Percentiles rank a stretch among this genome's conserved stretches.
Conservation (phyloP, 2,329 filamentous ascomycete genomes). For the Dryadomyces quercivorus region DNA sequence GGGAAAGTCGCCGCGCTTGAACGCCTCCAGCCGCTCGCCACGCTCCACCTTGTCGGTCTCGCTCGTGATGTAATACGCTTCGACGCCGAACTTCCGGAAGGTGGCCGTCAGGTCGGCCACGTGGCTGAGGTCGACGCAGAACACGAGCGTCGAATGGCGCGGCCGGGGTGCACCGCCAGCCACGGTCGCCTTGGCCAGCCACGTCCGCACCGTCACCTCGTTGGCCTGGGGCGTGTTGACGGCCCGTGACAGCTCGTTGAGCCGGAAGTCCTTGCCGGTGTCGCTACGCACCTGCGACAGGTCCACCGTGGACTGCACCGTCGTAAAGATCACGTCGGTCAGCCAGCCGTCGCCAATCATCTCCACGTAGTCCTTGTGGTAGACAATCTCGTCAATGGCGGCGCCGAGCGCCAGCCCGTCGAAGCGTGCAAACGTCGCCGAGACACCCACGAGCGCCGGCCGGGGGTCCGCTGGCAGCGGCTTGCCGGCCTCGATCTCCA, state of each 20-base stretch:
- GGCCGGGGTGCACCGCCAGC: conserved; percentile 15
- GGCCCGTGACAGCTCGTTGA: conserved; percentile 61
- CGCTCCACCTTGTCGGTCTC: conserved; percentile 61
- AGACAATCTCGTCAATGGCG: conserved; percentile 90
- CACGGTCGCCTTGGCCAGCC: conserved; percentile 59
- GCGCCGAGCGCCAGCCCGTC: conserved; percentile 73
- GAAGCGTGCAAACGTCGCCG: conserved; percentile 65
- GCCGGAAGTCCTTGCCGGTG: conserved; percentile 65
- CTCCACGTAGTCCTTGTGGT: conserved; percentile 64
- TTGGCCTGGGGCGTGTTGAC: conserved; percentile 79
- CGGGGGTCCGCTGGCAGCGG: conserved; percentile 20
- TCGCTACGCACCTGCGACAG: conserved; percentile 56
- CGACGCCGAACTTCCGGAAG: conserved; percentile 67
- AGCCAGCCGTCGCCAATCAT: conserved; percentile 84
- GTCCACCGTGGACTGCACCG: conserved; percentile 72
- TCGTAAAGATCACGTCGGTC: conserved; percentile 85
- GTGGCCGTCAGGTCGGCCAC: conserved; percentile 60
- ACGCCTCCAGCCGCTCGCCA: conserved; percentile 58
- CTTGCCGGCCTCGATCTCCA: conserved; percentile 18
- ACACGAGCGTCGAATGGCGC: conserved; percentile 71
- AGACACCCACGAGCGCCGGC: conserved; percentile 70
- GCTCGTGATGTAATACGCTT: conserved; percentile 77
- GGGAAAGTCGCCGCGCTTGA: conserved; percentile 65
- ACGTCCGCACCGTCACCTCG: conserved; percentile 72
- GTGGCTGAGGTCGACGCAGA: conserved; percentile 85